These are phyloP conservation scores for Kockovaella imperatae DNA, from an alignment of 768 basidiomycete species.

Conservation along the genomic window DNA sequence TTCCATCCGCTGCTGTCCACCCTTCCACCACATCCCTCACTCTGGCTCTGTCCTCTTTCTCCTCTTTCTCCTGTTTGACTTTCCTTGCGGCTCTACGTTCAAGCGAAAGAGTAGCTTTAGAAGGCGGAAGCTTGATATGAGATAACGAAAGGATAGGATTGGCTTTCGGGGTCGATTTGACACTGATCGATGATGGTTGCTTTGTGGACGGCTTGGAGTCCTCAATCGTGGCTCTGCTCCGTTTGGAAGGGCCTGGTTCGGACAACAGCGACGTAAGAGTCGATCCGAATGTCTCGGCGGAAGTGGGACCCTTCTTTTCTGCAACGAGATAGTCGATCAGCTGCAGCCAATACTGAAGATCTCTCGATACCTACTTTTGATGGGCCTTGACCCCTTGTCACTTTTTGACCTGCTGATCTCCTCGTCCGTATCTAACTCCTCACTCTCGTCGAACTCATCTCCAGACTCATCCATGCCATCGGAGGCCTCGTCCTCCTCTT, in stretches of 20 bases:
- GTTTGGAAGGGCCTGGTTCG: slow-evolving; percentile 6
- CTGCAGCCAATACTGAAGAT: not conserved
- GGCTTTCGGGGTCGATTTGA: slow-evolving; percentile 4
- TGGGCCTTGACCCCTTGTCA: not conserved
- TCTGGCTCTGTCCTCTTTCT: slow-evolving; percentile 44
- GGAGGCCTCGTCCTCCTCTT: slow-evolving; percentile 10
- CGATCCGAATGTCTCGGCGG: slow-evolving; percentile 40
- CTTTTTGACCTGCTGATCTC: slow-evolving; percentile 9
- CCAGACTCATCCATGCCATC: slow-evolving; percentile 12
- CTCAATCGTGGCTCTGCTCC: slow-evolving; percentile 4
- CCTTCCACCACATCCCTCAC: slow-evolving; percentile 43
- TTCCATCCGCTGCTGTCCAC: slow-evolving; percentile 26
- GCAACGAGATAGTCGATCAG: slow-evolving; percentile 18
- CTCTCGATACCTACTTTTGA: not conserved
- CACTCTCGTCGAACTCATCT: slow-evolving; percentile 11
- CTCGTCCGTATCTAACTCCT: slow-evolving; percentile 32
- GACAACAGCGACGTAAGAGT: slow-evolving; percentile 42
- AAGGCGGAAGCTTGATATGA: slow-evolving; percentile 29
- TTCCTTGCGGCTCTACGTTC: slow-evolving; percentile 36
- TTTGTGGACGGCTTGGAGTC: slow-evolving; percentile 4
- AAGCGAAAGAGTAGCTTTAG: slow-evolving; percentile 22
- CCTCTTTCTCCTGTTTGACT: slow-evolving; percentile 35
- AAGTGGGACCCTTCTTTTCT: slow-evolving; percentile 40
- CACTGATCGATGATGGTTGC: too few species aligned
- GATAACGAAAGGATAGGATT: slow-evolving; percentile 42